Evolutionary conservation across 805 yeast species (phyloP).

Genomic region (Ogataea methylovora): DNA sequence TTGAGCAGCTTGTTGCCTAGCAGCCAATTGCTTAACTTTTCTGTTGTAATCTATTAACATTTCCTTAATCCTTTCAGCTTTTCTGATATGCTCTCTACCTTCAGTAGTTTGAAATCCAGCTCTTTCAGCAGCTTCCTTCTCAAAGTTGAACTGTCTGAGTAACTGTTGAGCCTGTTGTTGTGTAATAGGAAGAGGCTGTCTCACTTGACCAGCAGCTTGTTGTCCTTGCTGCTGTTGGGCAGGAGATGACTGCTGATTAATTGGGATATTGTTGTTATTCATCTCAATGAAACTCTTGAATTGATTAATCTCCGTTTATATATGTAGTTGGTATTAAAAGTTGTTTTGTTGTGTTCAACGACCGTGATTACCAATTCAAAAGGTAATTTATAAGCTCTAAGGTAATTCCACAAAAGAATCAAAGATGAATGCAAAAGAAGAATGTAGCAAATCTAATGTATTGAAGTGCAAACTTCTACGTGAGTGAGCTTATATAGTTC

Average conservation of each 20-base stretch:
- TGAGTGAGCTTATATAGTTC: too few species aligned
- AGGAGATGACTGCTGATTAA: not conserved
- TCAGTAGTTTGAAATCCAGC: constrained; percentile 52
- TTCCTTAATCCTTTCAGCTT: constrained; percentile 58
- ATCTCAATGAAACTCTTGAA: not conserved
- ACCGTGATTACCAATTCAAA: too few species aligned
- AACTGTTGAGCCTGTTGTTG: constrained; percentile 52
- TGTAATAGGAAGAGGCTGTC: constrained; percentile 23
- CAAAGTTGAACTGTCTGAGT: constrained; percentile 50
- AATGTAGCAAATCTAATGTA: too few species aligned
- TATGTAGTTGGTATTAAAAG: too few species aligned
- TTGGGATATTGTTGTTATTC: not conserved
- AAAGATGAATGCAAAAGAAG: too few species aligned
- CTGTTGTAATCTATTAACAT: constrained; percentile 39
- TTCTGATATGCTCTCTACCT: constrained; percentile 55
- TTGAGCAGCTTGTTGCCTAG: constrained; percentile 22
- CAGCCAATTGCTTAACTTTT: constrained; percentile 20
- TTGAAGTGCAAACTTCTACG: too few species aligned
- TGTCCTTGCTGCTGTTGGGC: constrained; percentile 13
- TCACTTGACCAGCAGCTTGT: constrained; percentile 3
- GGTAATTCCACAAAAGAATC: too few species aligned
- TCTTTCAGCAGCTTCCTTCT: constrained; percentile 53
- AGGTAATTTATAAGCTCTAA: too few species aligned
- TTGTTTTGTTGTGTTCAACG: too few species aligned
- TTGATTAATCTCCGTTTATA: too few species aligned